These are phyloP conservation scores for Sisymbrium altissimum DNA, from an alignment of 345 rosid species.

Conservation along the genomic window DNA sequence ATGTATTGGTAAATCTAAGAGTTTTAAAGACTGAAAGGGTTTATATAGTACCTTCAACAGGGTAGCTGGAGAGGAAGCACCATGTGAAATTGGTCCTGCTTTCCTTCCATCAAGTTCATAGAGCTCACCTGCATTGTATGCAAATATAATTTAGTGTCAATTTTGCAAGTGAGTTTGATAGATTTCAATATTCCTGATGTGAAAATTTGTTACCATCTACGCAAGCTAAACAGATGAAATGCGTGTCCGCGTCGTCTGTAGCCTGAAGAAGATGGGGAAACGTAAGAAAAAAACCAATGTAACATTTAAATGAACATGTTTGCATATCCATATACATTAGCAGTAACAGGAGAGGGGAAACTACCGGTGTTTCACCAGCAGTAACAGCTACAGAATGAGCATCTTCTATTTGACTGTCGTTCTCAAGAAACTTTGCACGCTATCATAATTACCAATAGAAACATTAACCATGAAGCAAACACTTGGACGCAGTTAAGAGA, in stretches of 20 bases:
- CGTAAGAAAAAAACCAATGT: neutral
- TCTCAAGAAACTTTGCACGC: slow-evolving; percentile 84
- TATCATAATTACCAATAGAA: slow-evolving; percentile 9
- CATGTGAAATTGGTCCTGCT: slow-evolving; percentile 72
- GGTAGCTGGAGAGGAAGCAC: slow-evolving; percentile 63
- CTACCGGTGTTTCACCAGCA: slow-evolving; percentile 82
- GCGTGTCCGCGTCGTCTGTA: slow-evolving; percentile 57
- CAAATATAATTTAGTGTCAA: neutral
- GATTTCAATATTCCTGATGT: neutral
- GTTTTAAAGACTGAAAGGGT: neutral
- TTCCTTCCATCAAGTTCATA: slow-evolving; percentile 96
- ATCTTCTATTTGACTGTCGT: slow-evolving; percentile 75
- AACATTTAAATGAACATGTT: neutral
- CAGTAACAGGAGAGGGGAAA: neutral
- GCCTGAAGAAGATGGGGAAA: slow-evolving; percentile 48
- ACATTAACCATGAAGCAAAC: neutral
- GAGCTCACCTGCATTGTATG: slow-evolving; percentile 51
- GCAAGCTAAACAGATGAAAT: slow-evolving; percentile 82
- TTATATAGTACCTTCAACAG: slow-evolving; percentile 56
- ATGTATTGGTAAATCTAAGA: neutral
- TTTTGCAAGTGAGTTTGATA: neutral
- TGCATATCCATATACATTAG: neutral
- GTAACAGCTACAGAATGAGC: slow-evolving; percentile 88
- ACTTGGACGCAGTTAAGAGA: neutral
- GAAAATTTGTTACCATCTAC: slow-evolving; percentile 56